Conservation (phyloP, 1,139 yeast species). For the Candida sanyaensis region DNA sequence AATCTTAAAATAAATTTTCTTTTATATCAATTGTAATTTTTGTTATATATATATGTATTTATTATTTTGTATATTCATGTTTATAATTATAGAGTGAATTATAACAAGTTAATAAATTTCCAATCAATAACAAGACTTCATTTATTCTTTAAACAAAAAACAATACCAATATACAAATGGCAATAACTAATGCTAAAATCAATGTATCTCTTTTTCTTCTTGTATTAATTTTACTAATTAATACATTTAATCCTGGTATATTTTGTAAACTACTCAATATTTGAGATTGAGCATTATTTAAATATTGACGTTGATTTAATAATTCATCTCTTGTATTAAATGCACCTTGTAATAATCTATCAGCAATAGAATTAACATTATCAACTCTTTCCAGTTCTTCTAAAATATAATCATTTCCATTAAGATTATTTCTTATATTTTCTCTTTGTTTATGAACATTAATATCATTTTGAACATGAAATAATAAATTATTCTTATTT, state of each 20-base stretch:
- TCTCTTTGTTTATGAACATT: conserved; percentile 52
- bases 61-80: no score
- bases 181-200: conserved; percentile 74
- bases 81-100: no score
- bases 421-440: background rate
- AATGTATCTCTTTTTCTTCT: conserved; percentile 86
- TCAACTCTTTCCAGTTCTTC: conserved; percentile 78
- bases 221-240: conserved; percentile 81
- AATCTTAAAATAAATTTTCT: no score
- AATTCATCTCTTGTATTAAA: conserved; percentile 88
- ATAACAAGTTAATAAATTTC: no score
- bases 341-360: conserved; percentile 78
- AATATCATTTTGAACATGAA: conserved; percentile 78
- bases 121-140: no score
- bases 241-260: conserved; percentile 80
- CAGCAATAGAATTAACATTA: conserved; percentile 74
- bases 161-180: conserved; percentile 70
- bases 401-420: conserved; percentile 65
- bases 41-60: no score
- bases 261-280: conserved; percentile 61
- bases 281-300: conserved; percentile 65
- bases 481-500: conserved; percentile 69
- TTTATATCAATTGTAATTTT: no score
- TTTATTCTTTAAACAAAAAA: conserved; percentile 39
- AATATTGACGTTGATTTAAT: conserved; percentile 63